phyloP scores from a whole-genome alignment of 139 green algal genomes.

The Limnomonas spitsbergensis region DNA sequence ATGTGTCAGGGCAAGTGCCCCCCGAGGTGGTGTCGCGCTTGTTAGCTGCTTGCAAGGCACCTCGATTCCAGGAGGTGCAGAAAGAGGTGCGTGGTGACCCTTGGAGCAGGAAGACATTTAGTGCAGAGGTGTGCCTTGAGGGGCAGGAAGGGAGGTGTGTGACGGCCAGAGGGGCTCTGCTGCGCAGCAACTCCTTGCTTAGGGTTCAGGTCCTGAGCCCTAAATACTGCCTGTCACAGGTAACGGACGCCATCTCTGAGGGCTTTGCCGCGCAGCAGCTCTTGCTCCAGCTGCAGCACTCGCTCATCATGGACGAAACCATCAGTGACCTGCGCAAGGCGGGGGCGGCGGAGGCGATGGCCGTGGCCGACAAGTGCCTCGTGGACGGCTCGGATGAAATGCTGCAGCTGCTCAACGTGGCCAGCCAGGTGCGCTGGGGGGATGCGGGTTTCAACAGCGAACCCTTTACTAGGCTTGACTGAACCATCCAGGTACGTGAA shows the following conservation, averaged over 20 bases:
- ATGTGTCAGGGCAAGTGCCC: conserved; percentile 56
- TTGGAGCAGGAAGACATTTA: too few relatives aligned
- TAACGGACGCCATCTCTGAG: conserved; percentile 68
- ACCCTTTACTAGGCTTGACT: too few relatives aligned
- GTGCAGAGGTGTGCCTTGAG: too few relatives aligned
- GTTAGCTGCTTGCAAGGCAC: conserved; percentile 30
- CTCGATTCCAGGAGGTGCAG: conserved; percentile 39
- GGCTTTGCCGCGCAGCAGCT: conserved; percentile 74
- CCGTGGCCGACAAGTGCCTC: conserved; percentile 72
- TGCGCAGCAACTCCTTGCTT: too few relatives aligned
- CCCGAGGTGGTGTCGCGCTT: conserved; percentile 39
- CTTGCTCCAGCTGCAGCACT: conserved; percentile 74
- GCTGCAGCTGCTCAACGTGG: conserved; percentile 79
- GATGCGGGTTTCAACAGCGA: neutral
- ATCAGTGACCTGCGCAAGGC: conserved; percentile 33
- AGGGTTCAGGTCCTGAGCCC: too few relatives aligned
- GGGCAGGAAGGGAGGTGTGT: too few relatives aligned
- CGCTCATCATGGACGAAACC: conserved; percentile 42
- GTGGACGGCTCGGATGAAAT: conserved; percentile 81
- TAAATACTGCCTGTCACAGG: conserved; percentile 14
- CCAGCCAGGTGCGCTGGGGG: conserved; percentile 19
- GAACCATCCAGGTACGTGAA: too few relatives aligned
- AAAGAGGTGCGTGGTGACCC: conserved; percentile 25
- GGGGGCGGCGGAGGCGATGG: conserved; percentile 44
- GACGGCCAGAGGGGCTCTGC: too few relatives aligned